Percentiles rank a stretch among this genome's conserved stretches.
Conservation (phyloP, 371 early-diverging fungal species). For the Nematocida ironsii region DNA sequence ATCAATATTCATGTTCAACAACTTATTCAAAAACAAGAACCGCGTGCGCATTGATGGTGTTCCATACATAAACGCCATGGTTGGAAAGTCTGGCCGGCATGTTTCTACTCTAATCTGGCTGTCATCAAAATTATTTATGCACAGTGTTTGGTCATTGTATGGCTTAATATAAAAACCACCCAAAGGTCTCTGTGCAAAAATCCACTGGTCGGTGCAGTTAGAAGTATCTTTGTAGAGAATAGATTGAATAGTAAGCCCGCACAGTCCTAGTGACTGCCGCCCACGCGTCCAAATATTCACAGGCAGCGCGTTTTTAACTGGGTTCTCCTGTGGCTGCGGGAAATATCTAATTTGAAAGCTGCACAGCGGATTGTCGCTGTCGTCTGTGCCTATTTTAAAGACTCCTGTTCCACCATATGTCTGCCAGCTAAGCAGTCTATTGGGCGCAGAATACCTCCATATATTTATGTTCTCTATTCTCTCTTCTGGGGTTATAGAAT, state of each 20-base stretch:
- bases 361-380: neutral
- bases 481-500: conserved; percentile 8
- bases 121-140: conserved; percentile 6
- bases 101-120: neutral
- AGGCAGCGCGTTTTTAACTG: neutral
- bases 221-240: neutral
- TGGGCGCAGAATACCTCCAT: conserved; percentile 33
- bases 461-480: conserved; percentile 17
- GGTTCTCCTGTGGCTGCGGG: conserved; percentile 9
- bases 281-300: conserved; percentile 30
- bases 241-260: neutral
- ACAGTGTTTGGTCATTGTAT: neutral
- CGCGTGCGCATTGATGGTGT: conserved; percentile 18
- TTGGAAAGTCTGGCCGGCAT: conserved; percentile 11
- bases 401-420: neutral
- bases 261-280: conserved; percentile 8
- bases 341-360: conserved; percentile 13
- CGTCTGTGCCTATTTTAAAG: neutral
- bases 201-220: conserved; percentile 21
- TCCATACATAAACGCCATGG: conserved; percentile 53
- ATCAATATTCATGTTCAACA: neutral
- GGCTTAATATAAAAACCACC: conserved; percentile 53
- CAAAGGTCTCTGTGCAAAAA: neutral
- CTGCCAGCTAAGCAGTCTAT: conserved; percentile 6
- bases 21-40: neutral